Base-by-base conservation (phyloP, 208 protist species). In the Wallacemonas sp. region DNA sequence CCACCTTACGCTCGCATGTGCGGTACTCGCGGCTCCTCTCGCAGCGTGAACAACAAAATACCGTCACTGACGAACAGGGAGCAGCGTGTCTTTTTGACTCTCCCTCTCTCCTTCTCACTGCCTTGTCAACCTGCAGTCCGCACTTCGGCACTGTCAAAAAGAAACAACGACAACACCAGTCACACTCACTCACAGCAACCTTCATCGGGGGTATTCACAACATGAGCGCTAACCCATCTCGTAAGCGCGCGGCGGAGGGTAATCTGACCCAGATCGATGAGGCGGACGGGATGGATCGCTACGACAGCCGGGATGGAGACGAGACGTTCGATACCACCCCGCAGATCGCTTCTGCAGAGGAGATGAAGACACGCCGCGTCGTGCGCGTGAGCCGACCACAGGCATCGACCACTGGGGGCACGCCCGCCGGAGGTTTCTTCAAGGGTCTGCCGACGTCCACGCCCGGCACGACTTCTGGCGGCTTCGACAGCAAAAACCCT, bases 331-430 rank as follows among this genome's bases (percentile, higher is more conserved):
- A 76, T 48, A 81, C 77, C 32, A 79, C 70, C 1, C 79, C 83
- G 36, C 70, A 80, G 61, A 70, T 85, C 34, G 89, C 85, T 10
- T 71, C 79, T 53, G 46, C 52, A 15, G 72, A 77, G 32, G 82
- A 82, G 60, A 79, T 94, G 76, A 70, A 83, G 8, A 69, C 44
- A 37, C 81, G 88, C n/a, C 84, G 84, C n/a, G 66, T 92, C 9
- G 76, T 92, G 50, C 70, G 76, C 13, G 83, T 90, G 27, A 22
- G 46, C 0, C 81, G 87, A 6, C 41, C 66, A 1, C 42, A 45
- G 15, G 39, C 44, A 8, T 13, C 67, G 1, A 60, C 17, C 22
- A 26, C 39, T 36, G 48, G 26, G 21, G 46, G 32, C 38, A 50
- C 3, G 13, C 42, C 24, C 12, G 42, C 55, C 46, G 66, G 64